Percentiles rank a stretch among this genome's conserved stretches.
Evolutionary conservation across 2,329 filamentous ascomycete species (phyloP).

Genomic region (Neopestalotiopsis sp.): DNA sequence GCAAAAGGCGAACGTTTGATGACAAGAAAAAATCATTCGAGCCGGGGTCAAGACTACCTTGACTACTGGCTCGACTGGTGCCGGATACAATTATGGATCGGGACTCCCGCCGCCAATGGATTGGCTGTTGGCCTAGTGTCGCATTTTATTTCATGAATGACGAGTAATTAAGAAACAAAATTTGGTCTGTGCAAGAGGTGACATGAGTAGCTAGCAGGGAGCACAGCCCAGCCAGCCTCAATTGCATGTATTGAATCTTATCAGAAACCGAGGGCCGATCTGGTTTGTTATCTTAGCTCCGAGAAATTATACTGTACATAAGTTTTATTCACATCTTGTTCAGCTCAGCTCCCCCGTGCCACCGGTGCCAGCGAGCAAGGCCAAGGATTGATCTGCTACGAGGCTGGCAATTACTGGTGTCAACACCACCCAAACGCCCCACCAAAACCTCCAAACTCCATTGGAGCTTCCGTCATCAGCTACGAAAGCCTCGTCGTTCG

Average conservation of each 20-base stretch:
- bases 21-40: background rate
- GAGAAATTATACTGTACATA: background rate
- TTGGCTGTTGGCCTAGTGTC: background rate
- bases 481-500: slow-evolving; percentile 14
- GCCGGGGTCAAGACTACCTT: background rate
- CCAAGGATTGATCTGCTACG: background rate
- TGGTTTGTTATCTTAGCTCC: background rate
- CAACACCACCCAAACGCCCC: slow-evolving; percentile 3
- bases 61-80: too few species aligned
- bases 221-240: background rate
- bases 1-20: background rate
- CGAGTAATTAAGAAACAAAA: slow-evolving; percentile 2
- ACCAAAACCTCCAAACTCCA: slow-evolving; percentile 6
- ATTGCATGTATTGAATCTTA: background rate
- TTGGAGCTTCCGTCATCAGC: slow-evolving; percentile 18
- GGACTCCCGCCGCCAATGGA: background rate
- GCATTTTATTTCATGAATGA: background rate
- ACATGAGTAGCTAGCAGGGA: background rate
- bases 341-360: background rate
- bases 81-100: background rate
- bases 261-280: background rate
- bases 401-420: background rate
- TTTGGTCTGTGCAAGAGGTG: background rate
- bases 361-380: background rate
- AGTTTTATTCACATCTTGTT: background rate